phyloP scores from a whole-genome alignment of 139 green algal species.

The Coccomyxa sp. region DNA sequence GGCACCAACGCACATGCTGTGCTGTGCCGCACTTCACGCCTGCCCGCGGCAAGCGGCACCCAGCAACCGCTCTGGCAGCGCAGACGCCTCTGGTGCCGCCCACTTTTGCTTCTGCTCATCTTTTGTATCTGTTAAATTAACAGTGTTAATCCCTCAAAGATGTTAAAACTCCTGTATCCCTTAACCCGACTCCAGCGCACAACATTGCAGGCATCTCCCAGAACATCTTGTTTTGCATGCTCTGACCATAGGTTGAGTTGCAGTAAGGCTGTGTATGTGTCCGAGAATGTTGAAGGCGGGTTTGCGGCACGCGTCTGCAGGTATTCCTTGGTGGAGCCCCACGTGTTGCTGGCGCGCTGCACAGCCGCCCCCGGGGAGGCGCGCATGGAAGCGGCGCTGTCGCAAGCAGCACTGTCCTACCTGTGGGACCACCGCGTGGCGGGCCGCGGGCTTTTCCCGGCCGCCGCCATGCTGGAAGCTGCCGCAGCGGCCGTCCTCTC shows the following conservation, averaged over 20 bases:
- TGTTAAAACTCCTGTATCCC: no score
- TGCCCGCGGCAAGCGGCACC: no score
- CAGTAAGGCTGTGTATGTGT: no score
- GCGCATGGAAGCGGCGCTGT: not conserved
- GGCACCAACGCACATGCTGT: conserved; percentile 73
- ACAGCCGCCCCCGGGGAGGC: not conserved
- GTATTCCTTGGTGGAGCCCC: not conserved
- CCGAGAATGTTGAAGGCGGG: no score
- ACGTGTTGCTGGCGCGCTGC: not conserved
- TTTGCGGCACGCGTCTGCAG: not conserved
- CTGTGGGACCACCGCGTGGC: conserved; percentile 38
- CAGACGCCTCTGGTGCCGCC: conserved; percentile 7
- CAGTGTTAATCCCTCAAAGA: no score
- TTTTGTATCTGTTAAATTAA: no score
- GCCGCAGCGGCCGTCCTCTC: conserved; percentile 25
- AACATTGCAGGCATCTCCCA: no score
- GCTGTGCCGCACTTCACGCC: conserved; percentile 5
- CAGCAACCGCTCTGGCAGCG: conserved; percentile 1
- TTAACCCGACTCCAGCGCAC: no score
- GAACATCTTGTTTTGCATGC: no score
- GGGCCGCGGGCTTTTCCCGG: conserved; percentile 49
- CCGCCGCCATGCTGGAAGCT: conserved; percentile 59
- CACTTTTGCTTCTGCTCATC: no score
- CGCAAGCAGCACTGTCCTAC: conserved; percentile 8
- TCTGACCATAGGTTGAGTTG: no score